Evolutionary conservation across 768 basidiomycete species (phyloP).

Genomic region (Rhizopogon rudus): DNA sequence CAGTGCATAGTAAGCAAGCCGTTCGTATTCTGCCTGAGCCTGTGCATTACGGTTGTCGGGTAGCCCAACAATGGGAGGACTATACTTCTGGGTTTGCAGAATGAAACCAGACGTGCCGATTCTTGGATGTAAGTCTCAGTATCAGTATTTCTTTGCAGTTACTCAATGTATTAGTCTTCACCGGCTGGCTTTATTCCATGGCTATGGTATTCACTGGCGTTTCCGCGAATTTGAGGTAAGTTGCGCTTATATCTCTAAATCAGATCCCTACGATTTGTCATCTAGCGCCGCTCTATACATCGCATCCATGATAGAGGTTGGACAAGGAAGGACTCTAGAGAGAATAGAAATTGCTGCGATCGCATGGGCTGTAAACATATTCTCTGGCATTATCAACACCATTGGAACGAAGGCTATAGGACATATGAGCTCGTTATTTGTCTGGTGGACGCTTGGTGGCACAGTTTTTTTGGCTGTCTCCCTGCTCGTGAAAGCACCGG

Average conservation of each 20-base stretch:
- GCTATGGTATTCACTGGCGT: conserved; percentile 58
- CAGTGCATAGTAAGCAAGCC: conserved; percentile 43
- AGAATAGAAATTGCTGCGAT: conserved; percentile 47
- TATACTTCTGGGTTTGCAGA: conserved; percentile 62
- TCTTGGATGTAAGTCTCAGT: conserved; percentile 41
- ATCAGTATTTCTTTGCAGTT: neutral
- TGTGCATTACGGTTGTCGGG: neutral
- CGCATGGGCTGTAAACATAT: conserved; percentile 54
- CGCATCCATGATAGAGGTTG: conserved; percentile 48
- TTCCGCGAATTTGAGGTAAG: conserved; percentile 49
- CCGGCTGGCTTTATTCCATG: conserved; percentile 58
- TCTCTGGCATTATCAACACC: conserved; percentile 50
- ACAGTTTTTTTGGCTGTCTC: conserved; percentile 52
- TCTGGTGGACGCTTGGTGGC: conserved; percentile 61
- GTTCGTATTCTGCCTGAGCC: neutral
- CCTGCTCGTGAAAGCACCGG: conserved; percentile 50
- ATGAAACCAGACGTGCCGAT: conserved; percentile 52
- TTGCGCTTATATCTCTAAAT: neutral
- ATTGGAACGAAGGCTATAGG: conserved; percentile 56
- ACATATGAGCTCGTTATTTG: conserved; percentile 47
- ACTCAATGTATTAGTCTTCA: conserved; percentile 24
- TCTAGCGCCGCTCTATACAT: conserved; percentile 47
- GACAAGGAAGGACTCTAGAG: conserved; percentile 37
- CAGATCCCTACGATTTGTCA: neutral
- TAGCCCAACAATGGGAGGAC: conserved; percentile 52